Conservation (phyloP, 2,329 filamentous ascomycete genomes). For the Colletotrichum noveboracense region DNA sequence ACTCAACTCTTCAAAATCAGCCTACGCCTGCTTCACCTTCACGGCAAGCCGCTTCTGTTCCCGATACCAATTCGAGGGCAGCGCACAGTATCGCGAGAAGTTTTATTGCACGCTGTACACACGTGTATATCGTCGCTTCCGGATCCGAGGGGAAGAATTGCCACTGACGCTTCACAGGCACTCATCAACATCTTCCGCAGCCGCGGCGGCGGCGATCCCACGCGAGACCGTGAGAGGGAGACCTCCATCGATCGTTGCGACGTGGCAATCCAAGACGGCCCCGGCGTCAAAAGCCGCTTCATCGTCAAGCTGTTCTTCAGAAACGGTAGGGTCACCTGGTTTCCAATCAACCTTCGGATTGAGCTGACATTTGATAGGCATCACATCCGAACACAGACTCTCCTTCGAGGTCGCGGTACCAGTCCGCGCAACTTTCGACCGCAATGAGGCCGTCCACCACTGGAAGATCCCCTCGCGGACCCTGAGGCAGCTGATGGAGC, state of each 20-base stretch:
- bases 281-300: conserved; percentile 74
- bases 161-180: conserved; percentile 43
- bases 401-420: conserved; percentile 78
- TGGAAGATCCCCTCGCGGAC: conserved; percentile 77
- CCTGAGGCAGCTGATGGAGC: conserved; percentile 77
- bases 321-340: conserved; percentile 56
- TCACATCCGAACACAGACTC: conserved; percentile 78
- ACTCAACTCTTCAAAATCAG: conserved; percentile 81
- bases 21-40: conserved; percentile 76
- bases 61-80: conserved; percentile 69
- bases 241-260: conserved; percentile 77
- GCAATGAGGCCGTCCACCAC: conserved; percentile 66
- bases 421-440: conserved; percentile 78
- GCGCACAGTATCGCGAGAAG: conserved; percentile 54
- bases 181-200: conserved; percentile 78
- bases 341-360: too few species aligned
- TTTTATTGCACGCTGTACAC: conserved; percentile 81
- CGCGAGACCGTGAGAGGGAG: conserved; percentile 66
- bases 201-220: conserved; percentile 62
- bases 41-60: conserved; percentile 74
- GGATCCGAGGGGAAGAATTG: neutral
- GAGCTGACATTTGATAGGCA: conserved; percentile 45
- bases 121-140: conserved; percentile 50
- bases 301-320: conserved; percentile 76
- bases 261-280: conserved; percentile 74